A percentile compares a stretch with the other conserved stretches of the same genome.
These are phyloP conservation scores for Candida oleophila DNA, from an alignment of 805 yeast genomes.

Conservation along the genomic window DNA sequence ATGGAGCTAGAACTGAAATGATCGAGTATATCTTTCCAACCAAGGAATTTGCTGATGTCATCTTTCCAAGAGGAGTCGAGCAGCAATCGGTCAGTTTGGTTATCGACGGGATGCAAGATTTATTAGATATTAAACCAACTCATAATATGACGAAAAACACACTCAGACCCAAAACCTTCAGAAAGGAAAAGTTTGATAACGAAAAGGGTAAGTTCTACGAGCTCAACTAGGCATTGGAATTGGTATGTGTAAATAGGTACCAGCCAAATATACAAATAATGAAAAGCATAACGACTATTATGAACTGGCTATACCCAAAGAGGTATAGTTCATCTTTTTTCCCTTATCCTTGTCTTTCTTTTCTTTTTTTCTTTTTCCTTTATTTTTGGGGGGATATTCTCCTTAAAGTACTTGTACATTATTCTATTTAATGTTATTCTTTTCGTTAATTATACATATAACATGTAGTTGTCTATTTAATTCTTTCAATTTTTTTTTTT, in stretches of 20 bases:
- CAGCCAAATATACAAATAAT: no score
- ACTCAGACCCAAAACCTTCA: conserved; percentile 29
- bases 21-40: conserved; percentile 65
- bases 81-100: conserved; percentile 54
- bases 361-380: no score
- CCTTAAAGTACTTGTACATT: background rate
- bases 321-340: no score
- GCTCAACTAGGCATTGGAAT: conserved; percentile 25
- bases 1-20: conserved; percentile 63
- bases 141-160: conserved; percentile 15
- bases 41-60: conserved; percentile 69
- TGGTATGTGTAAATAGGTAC: no score
- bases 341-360: no score
- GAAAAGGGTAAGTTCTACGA: conserved; percentile 48
- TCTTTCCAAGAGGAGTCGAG: conserved; percentile 71
- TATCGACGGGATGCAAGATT: conserved; percentile 60
- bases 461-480: background rate
- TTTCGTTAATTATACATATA: conserved; percentile 3
- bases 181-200: conserved; percentile 33
- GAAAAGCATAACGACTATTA: no score
- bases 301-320: no score
- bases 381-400: no score
- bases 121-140: conserved; percentile 14
- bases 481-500: background rate
- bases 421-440: no score